Conservation (phyloP, 2,329 filamentous ascomycete species). For the Aspergillus quadricinctus region DNA sequence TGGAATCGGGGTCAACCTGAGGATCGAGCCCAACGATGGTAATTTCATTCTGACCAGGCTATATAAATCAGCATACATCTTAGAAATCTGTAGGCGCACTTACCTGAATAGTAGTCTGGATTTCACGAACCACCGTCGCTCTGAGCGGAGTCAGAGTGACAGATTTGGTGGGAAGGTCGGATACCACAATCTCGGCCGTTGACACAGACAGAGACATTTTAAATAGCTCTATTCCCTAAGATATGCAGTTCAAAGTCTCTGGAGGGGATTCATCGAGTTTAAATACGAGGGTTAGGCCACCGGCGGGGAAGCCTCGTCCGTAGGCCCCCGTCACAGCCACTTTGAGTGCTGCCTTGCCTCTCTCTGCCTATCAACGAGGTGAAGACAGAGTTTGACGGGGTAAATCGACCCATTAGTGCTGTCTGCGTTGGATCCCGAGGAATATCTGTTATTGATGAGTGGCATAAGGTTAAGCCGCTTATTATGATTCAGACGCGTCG, state of each 20-base stretch:
- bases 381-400: background rate
- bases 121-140: constrained; percentile 58
- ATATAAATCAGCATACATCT: background rate
- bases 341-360: background rate
- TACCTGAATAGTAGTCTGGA: constrained; percentile 51
- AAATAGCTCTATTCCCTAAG: background rate
- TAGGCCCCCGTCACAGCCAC: background rate
- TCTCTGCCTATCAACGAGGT: background rate
- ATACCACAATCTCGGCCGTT: constrained; percentile 43
- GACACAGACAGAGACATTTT: constrained; percentile 14
- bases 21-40: constrained; percentile 53
- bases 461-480: background rate
- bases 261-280: background rate
- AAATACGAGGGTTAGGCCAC: background rate
- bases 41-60: constrained; percentile 56
- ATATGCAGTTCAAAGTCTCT: background rate
- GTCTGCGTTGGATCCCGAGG: background rate
- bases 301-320: background rate
- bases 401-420: background rate
- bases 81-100: background rate
- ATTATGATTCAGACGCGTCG: background rate
- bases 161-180: constrained; percentile 55
- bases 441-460: too few species aligned
- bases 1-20: constrained; percentile 51
- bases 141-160: constrained; percentile 61